These are phyloP conservation scores for Pistacia vera DNA, from an alignment of 345 rosid species.

Conservation along the genomic window DNA sequence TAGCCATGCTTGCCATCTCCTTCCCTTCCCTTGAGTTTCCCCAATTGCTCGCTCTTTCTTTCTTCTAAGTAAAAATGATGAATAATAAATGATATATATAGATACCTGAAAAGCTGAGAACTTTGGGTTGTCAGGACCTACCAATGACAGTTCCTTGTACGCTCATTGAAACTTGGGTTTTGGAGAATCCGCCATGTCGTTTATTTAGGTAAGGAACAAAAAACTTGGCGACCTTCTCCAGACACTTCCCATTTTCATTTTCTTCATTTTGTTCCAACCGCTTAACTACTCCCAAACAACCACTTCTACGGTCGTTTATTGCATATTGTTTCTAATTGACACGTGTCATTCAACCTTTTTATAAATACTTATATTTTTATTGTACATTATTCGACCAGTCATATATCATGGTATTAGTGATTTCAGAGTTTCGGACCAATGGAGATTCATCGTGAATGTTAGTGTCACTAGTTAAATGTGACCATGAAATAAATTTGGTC, in stretches of 20 bases:
- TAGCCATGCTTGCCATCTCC: conserved; percentile 47
- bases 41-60: background rate
- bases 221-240: conserved; percentile 17
- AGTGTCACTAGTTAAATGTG: too few species aligned
- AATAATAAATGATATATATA: conserved; percentile 5
- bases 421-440: too few species aligned
- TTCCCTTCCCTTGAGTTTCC: conserved; percentile 1
- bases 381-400: too few species aligned
- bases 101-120: background rate
- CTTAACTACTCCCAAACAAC: conserved; percentile 34
- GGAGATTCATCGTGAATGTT: too few species aligned
- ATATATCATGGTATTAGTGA: too few species aligned
- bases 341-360: background rate
- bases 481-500: too few species aligned
- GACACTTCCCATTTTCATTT: background rate
- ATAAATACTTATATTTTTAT: too few species aligned
- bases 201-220: conserved; percentile 7
- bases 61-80: background rate
- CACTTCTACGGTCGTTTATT: conserved; percentile 9
- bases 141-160: conserved; percentile 21
- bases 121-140: conserved; percentile 40
- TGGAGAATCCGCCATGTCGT: conserved; percentile 33
- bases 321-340: background rate
- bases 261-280: conserved; percentile 23
- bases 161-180: conserved; percentile 4